These are phyloP conservation scores for Polyporus arcularius DNA, from an alignment of 768 basidiomycete species.

Conservation along the genomic window DNA sequence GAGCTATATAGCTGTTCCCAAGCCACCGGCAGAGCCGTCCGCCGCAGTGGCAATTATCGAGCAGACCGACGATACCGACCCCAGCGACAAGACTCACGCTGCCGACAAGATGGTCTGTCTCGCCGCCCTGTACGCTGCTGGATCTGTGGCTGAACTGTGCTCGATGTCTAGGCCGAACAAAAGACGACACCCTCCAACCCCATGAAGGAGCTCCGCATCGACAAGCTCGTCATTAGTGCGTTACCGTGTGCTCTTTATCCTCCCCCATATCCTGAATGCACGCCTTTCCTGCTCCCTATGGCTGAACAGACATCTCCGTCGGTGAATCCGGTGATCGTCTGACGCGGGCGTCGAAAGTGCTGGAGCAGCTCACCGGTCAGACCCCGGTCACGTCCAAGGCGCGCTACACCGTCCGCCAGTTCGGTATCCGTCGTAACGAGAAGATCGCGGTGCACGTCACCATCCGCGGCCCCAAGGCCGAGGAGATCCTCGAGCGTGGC, in stretches of 20 bases:
- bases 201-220: slow-evolving; percentile 95
- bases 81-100: slow-evolving; percentile 23
- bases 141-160: slow-evolving; percentile 9
- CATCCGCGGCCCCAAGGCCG: slow-evolving; percentile 98
- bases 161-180: slow-evolving; percentile 69
- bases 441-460: slow-evolving; percentile 99
- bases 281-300: slow-evolving; percentile 4
- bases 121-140: neutral
- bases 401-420: slow-evolving; percentile 98
- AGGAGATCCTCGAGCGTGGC: slow-evolving; percentile 98
- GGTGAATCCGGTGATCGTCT: slow-evolving; percentile 99
- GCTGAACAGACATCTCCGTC: slow-evolving; percentile 89
- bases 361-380: slow-evolving; percentile 99
- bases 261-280: slow-evolving; percentile 7
- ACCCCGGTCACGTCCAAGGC: slow-evolving; percentile 99
- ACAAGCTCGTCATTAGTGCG: slow-evolving; percentile 99
- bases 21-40: slow-evolving; percentile 16
- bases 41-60: slow-evolving; percentile 11
- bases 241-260: slow-evolving; percentile 29
- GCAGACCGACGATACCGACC: slow-evolving; percentile 12
- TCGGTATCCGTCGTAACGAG: slow-evolving; percentile 99
- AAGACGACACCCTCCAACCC: slow-evolving; percentile 88
- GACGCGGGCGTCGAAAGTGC: slow-evolving; percentile 97
- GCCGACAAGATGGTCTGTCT: slow-evolving; percentile 22
- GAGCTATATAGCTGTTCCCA: slow-evolving; percentile 24